Conservation (phyloP, 768 basidiomycete species). For the Tylopilus intermedius region DNA sequence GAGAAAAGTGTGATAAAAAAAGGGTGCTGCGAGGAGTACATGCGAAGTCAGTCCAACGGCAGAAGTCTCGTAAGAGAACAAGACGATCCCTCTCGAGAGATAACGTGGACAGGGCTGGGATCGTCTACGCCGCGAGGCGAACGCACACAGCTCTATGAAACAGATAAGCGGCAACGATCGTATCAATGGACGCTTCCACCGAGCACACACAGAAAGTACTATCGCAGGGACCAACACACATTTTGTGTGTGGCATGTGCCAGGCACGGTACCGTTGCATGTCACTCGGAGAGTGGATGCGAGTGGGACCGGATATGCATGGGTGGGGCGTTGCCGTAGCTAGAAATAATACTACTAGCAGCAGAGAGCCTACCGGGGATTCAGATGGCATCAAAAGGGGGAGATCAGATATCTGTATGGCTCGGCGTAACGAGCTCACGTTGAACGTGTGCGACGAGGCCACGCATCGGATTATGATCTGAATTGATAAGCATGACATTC, state of each 20-base stretch:
- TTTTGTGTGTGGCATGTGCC: constrained; percentile 2
- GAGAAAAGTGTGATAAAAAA: constrained; percentile 10
- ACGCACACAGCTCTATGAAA: background rate
- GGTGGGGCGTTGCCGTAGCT: background rate
- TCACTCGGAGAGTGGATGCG: background rate
- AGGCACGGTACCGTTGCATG: constrained; percentile 5
- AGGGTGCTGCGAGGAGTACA: background rate
- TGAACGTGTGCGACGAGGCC: background rate
- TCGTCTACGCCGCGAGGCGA: constrained; percentile 13
- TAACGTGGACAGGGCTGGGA: constrained; percentile 6
- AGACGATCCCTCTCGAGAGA: constrained; percentile 10
- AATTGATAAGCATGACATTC: constrained; percentile 17
- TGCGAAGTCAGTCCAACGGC: background rate
- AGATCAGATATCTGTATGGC: background rate
- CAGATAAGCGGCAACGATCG: background rate
- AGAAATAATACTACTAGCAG: background rate
- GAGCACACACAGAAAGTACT: background rate
- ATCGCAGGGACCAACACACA: too few species aligned
- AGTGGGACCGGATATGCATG: background rate
- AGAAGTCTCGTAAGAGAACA: constrained; percentile 11
- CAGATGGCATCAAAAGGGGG: background rate
- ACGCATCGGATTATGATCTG: constrained; percentile 1
- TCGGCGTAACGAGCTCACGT: background rate
- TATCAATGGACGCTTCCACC: background rate
- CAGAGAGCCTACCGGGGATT: too few species aligned